Conservation (phyloP, 1,139 yeast species). For the Taphrina sp. region DNA sequence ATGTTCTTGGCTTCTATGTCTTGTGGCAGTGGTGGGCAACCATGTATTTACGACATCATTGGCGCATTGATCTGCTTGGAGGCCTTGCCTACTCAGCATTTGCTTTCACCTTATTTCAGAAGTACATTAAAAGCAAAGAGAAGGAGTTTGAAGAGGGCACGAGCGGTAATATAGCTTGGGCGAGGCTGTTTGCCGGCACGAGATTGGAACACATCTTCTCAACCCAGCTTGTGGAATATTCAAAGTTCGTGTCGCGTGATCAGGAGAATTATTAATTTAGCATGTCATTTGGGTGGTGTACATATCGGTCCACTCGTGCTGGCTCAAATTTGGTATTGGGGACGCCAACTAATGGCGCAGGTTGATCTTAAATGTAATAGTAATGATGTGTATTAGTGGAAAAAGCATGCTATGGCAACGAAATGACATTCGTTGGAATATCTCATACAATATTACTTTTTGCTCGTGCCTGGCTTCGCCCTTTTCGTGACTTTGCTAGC, state of each 20-base stretch:
- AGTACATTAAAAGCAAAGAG: slow-evolving; percentile 14
- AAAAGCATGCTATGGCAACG: too few species aligned
- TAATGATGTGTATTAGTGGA: too few species aligned
- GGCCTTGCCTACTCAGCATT: slow-evolving; percentile 55
- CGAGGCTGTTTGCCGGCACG: slow-evolving; percentile 24
- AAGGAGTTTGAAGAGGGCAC: slow-evolving; percentile 17
- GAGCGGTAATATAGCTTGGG: slow-evolving; percentile 23
- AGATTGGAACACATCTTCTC: slow-evolving; percentile 21
- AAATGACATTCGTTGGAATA: too few species aligned
- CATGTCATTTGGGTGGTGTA: too few species aligned
- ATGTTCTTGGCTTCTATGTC: slow-evolving; percentile 44
- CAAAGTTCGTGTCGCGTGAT: neutral
- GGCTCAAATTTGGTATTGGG: too few species aligned
- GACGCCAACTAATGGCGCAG: slow-evolving; percentile 44
- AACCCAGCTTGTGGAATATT: slow-evolving; percentile 11
- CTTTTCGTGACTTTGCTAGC: too few species aligned
- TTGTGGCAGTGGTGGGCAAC: slow-evolving; percentile 72
- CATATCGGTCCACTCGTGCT: too few species aligned
- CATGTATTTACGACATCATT: slow-evolving; percentile 69
- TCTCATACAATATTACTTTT: too few species aligned
- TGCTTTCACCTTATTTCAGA: slow-evolving; percentile 42
- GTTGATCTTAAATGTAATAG: neutral
- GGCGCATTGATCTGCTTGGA: slow-evolving; percentile 58
- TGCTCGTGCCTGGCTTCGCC: neutral
- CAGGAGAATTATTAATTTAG: too few species aligned